These are phyloP conservation scores for Cladosporium cucumerinum DNA, from an alignment of 2,329 filamentous ascomycete genomes.

Conservation along the genomic window DNA sequence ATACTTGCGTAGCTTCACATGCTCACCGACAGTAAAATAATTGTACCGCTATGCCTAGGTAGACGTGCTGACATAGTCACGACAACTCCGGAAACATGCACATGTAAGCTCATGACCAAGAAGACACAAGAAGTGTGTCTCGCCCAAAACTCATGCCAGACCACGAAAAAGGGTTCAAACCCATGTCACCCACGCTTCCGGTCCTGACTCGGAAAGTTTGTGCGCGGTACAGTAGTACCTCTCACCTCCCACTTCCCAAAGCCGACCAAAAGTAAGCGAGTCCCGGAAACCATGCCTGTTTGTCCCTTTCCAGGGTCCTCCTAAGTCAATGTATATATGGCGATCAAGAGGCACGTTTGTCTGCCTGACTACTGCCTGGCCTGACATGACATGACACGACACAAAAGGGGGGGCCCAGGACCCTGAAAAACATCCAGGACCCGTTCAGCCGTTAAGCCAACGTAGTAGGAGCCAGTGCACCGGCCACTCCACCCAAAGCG, in stretches of 20 bases:
- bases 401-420: neutral
- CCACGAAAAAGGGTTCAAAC: neutral
- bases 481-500: neutral
- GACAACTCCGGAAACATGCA: neutral
- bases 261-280: too few relatives aligned
- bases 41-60: neutral
- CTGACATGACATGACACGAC: neutral
- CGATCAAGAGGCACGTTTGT: neutral
- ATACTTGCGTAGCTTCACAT: neutral
- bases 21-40: neutral
- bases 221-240: neutral
- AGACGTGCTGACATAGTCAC: neutral
- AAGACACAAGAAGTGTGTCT: neutral
- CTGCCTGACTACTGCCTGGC: neutral
- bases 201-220: neutral
- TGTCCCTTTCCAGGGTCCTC: neutral
- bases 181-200: neutral
- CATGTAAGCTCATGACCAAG: neutral
- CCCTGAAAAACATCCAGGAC: neutral
- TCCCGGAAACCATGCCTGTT: too few relatives aligned
- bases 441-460: neutral
- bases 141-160: too few relatives aligned
- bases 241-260: too few relatives aligned
- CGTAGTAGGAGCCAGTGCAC: neutral
- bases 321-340: neutral